Base-by-base conservation (phyloP, 2,329 filamentous ascomycete species). In the Microsporum audouinii region DNA sequence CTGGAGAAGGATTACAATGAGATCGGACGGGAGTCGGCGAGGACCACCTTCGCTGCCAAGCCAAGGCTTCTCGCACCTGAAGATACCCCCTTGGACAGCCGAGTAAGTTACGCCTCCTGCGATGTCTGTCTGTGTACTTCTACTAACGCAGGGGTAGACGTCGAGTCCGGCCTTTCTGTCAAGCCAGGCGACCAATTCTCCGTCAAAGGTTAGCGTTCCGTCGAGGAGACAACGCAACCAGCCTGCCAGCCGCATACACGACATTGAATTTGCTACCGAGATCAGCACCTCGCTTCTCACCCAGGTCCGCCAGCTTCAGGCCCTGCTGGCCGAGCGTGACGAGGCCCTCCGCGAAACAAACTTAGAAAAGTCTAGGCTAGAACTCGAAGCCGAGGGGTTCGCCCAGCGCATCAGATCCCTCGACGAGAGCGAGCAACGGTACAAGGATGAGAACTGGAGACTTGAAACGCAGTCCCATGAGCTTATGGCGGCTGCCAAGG, bases 371-470 rank as follows among this genome's bases (percentile, higher is more conserved):
- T 87, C 88, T 4, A 84, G 84, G 63, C 80, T 97, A 39, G 91
- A 97, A 72, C 82, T 89, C 38, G 91, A 96, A 66, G 83, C 86
- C 0, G 88, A 95, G 71, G 84, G 82, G 2, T 83, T 95, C 65
- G 83, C 87, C 59, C 89, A 95, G 72, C 85, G 91, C 38, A 79
- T 97, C 65, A 88, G 89, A 70, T 82, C 83, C 5, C 79, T 96
- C 45, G 91, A 96, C 68, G 94, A 99, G 75, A 96, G 88, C 71
- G 94, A 99, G 73, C 88, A 95, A 69, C 87, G 89, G 59, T 96
- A 95, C 77, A 97, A 96, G 76, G 94, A 99, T 70, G 94, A 97
- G 74, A 99, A 97, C 72, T 99, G 94, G 94, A 92, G 88, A 65
- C 81, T 99, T 41, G 94, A 99, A 74, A 95, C 91, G 0, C 89